phyloP scores from a whole-genome alignment of 1,284 basidiomycete genomes.

The Melanopsichium pennsylvanicum region DNA sequence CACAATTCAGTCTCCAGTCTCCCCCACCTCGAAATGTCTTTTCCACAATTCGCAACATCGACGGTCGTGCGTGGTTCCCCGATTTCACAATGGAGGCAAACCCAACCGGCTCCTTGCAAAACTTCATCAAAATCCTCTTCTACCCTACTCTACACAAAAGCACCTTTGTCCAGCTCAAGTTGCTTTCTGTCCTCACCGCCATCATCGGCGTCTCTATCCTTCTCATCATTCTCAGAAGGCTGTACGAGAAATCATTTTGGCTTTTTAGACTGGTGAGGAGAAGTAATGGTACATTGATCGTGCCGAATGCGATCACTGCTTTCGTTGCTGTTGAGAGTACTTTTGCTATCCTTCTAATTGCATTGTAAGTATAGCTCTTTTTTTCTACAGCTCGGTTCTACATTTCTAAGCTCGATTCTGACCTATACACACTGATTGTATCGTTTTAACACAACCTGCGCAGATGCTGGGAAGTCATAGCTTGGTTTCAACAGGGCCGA shows the following conservation, averaged over 20 bases:
- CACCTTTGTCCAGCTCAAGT: constrained; percentile 34
- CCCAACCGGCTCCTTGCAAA: constrained; percentile 8
- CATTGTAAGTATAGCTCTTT: constrained; percentile 14
- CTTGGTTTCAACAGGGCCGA: constrained; percentile 18
- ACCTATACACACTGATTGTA: too few relatives aligned
- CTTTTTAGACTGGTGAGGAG: constrained; percentile 19
- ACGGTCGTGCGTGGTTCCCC: constrained; percentile 32
- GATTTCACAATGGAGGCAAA: constrained; percentile 17
- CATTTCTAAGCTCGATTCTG: too few relatives aligned
- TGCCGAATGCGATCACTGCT: constrained; percentile 33
- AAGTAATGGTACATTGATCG: constrained; percentile 33
- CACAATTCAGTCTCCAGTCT: constrained; percentile 9
- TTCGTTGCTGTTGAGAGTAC: constrained; percentile 25
- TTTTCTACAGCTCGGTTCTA: too few relatives aligned
- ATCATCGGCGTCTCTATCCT: constrained; percentile 26
- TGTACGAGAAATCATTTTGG: constrained; percentile 34
- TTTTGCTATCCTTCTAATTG: constrained; percentile 25
- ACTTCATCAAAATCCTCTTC: constrained; percentile 27
- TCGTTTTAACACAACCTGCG: too few relatives aligned
- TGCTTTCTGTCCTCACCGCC: constrained; percentile 16
- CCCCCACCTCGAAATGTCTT: constrained; percentile 21
- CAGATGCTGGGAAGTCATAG: constrained; percentile 28
- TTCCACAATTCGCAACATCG: constrained; percentile 11
- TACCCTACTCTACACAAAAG: constrained; percentile 6
- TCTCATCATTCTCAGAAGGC: constrained; percentile 27